Conservation (phyloP, 768 basidiomycete genomes). For the Pilatotrama ljubarskyi region DNA sequence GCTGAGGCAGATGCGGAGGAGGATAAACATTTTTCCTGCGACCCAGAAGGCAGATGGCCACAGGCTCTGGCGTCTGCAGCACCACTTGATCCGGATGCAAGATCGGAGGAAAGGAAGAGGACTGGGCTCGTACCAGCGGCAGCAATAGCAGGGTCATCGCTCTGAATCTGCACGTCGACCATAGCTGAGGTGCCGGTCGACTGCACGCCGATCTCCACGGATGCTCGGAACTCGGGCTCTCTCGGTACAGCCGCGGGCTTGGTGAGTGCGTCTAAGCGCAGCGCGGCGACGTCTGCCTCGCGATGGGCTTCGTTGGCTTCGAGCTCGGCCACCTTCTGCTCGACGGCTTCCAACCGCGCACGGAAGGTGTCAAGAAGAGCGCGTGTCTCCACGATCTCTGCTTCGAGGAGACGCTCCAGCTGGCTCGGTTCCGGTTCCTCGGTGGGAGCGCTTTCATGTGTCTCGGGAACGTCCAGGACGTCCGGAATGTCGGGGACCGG, state of each 20-base stretch:
- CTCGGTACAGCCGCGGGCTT: background rate
- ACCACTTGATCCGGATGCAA: background rate
- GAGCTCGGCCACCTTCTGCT: constrained; percentile 31
- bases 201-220: constrained; percentile 18
- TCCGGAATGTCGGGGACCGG: constrained; percentile 7
- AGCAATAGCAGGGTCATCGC: background rate
- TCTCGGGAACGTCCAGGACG: background rate
- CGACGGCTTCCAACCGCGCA: constrained; percentile 32
- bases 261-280: background rate
- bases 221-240: background rate
- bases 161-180: constrained; percentile 9
- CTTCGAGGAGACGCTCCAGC: constrained; percentile 25
- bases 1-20: constrained; percentile 2
- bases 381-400: constrained; percentile 26
- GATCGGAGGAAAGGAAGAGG: constrained; percentile 1
- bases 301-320: constrained; percentile 26
- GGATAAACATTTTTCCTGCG: background rate
- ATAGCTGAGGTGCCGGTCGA: background rate
- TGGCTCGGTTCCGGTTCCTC: constrained; percentile 4
- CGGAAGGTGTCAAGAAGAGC: constrained; percentile 32
- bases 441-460: background rate
- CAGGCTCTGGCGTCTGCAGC: background rate
- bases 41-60: background rate
- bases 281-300: constrained; percentile 1
- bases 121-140: background rate